Base-by-base conservation (phyloP, 2,329 filamentous ascomycete species). In the Xylariaceae sp. region DNA sequence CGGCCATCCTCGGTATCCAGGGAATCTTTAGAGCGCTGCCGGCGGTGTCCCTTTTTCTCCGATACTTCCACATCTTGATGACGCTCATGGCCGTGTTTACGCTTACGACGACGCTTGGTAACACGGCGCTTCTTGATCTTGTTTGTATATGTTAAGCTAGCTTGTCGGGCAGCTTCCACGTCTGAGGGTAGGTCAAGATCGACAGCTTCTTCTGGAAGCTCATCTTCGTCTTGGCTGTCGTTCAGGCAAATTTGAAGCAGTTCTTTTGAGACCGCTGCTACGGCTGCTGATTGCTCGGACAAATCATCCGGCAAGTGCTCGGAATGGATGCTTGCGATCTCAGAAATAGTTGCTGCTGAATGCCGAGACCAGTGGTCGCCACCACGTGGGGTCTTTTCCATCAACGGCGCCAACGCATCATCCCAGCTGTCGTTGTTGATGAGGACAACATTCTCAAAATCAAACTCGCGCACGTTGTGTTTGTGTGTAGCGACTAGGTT, bases 381-480 rank as follows among this genome's bases (percentile, higher is more conserved):
- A 50, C 68, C 75, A 60, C 71, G 78, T 66, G 70, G 76, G 60
- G 66, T 74, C 60, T 77, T 71, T 68, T 78, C 67, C 67, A 82
- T 85, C 54, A 96, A 76, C 1, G 89, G 89, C 40, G 86, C 84
- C n/a, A 96, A 81, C 0, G 90, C 91, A 26, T 92, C 88, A 56
- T 95, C 89, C 91, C 91, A 96, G 54, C 80, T 88, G 23, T 89
- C 91, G 32, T 78, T 78, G 57, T 83, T 81, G 48, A 85, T 80
- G 43, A 96, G 81, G 26, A 82, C 79, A 18, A 93, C 86, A 60
- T 90, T 87, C 69, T 92, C 87, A 71, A 96, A 91, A 70, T 91
- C 87, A 68, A 93, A 91, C 68, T 93, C 89, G 61, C 83, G 81
- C 44, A 96, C 83, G 0, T 85, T 88, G 52, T 78, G 77, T 26